Conservation (phyloP, 2,329 filamentous ascomycete genomes). For the Lecanicillium sp. region DNA sequence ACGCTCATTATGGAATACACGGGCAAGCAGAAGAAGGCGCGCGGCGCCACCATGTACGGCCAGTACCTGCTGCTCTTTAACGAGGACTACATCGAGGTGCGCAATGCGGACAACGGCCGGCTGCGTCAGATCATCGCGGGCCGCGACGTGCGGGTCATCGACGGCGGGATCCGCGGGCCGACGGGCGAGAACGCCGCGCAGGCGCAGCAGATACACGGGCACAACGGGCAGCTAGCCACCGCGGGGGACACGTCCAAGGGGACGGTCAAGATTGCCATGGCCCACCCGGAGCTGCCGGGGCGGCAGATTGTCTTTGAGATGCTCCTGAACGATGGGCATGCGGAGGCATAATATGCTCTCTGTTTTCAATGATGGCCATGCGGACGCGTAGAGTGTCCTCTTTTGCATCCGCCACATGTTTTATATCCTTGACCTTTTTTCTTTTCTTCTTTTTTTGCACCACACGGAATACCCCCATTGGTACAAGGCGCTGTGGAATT, state of each 20-base stretch:
- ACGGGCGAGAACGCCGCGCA: conserved; percentile 42
- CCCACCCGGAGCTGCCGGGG: conserved; percentile 79
- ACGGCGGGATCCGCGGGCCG: conserved; percentile 68
- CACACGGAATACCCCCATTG: too few species aligned
- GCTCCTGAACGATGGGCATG: conserved; percentile 81
- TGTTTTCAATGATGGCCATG: too few species aligned
- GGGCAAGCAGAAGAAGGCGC: conserved; percentile 74
- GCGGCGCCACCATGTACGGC: conserved; percentile 80
- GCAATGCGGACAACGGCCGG: conserved; percentile 92
- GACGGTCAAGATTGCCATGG: conserved; percentile 91
- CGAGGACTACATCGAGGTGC: conserved; percentile 92
- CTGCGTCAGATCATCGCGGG: conserved; percentile 92
- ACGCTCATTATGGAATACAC: conserved; percentile 98
- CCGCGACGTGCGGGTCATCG: conserved; percentile 80
- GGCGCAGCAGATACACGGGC: conserved; percentile 28
- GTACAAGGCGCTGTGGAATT: too few species aligned
- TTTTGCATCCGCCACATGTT: background rate
- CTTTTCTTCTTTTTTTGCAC: too few species aligned
- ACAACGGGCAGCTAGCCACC: conserved; percentile 29
- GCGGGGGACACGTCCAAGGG: conserved; percentile 50
- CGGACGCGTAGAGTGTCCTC: background rate
- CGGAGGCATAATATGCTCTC: conserved; percentile 34
- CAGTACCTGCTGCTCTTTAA: conserved; percentile 92
- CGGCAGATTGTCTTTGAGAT: conserved; percentile 89
- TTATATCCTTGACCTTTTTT: too few species aligned